Evolutionary conservation across 1,139 yeast species (phyloP).

Genomic region (Lodderomyces beijingensis): DNA sequence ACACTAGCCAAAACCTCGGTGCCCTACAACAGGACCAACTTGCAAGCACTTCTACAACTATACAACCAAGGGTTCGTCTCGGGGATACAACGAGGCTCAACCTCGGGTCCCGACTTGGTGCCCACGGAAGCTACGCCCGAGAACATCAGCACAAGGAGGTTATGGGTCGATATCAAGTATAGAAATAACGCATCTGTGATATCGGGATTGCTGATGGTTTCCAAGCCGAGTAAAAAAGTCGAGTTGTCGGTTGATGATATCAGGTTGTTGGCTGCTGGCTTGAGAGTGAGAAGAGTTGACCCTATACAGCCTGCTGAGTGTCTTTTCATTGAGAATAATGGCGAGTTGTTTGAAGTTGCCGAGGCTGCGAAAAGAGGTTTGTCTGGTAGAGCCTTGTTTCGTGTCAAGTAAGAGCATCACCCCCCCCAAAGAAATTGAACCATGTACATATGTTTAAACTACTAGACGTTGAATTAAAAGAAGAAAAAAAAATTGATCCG

Average conservation of each 20-base stretch:
- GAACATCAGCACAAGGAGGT: conserved; percentile 77
- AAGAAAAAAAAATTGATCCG: too few relatives aligned
- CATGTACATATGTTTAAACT: too few relatives aligned
- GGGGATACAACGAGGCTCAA: conserved; percentile 82
- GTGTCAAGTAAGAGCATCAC: conserved; percentile 53
- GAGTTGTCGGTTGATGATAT: conserved; percentile 61
- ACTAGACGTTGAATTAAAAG: too few relatives aligned
- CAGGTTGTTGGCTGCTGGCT: conserved; percentile 71
- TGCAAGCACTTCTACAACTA: conserved; percentile 77
- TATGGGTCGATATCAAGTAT: conserved; percentile 91
- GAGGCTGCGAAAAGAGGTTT: conserved; percentile 77
- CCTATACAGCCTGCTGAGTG: conserved; percentile 91
- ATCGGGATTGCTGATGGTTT: conserved; percentile 64
- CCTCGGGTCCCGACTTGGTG: conserved; percentile 74
- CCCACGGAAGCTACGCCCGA: conserved; percentile 84
- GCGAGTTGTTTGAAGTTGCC: conserved; percentile 63
- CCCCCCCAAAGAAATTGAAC: too few relatives aligned
- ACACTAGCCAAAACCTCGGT: conserved; percentile 71
- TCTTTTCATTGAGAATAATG: conserved; percentile 49
- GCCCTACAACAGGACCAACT: conserved; percentile 79
- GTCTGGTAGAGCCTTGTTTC: conserved; percentile 77
- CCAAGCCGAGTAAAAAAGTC: conserved; percentile 82
- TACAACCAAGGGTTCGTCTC: conserved; percentile 89
- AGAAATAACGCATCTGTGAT: conserved; percentile 77
- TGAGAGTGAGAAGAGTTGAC: conserved; percentile 65